Conservation (phyloP, 2,329 filamentous ascomycete species). For the Aspergillus sp. region DNA sequence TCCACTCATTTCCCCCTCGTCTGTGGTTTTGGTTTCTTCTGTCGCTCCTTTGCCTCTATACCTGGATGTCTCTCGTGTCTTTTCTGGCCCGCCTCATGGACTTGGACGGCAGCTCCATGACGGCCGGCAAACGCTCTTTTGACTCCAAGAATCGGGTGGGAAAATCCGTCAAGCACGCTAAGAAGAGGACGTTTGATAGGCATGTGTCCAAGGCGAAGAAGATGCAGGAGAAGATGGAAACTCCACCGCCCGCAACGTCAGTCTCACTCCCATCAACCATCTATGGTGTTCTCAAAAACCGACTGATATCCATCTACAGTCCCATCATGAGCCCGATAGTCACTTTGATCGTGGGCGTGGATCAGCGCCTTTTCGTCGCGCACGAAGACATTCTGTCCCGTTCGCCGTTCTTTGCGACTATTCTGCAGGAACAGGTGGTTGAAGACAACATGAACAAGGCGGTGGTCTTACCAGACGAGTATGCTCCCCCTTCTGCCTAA, state of each 20-base stretch:
- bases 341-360: constrained; percentile 78
- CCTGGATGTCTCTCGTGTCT: constrained; percentile 49
- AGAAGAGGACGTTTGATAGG: constrained; percentile 74
- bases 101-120: constrained; percentile 48
- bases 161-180: constrained; percentile 74
- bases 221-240: constrained; percentile 79
- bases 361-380: constrained; percentile 88
- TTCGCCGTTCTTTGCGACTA: constrained; percentile 77
- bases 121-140: constrained; percentile 88
- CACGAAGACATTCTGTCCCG: constrained; percentile 88
- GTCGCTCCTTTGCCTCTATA: constrained; percentile 40
- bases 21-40: constrained; percentile 27
- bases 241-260: constrained; percentile 46
- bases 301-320: constrained; percentile 27
- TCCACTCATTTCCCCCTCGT: constrained; percentile 40
- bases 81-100: constrained; percentile 25
- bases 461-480: constrained; percentile 69
- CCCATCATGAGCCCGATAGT: constrained; percentile 70
- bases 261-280: constrained; percentile 11
- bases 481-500: constrained; percentile 8
- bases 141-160: constrained; percentile 79
- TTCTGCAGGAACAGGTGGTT: constrained; percentile 69
- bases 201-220: constrained; percentile 73
- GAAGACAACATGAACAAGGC: constrained; percentile 70
- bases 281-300: neutral